These are phyloP conservation scores for Westerdykella aurantiaca DNA, from an alignment of 2,329 filamentous ascomycete species.

Conservation along the genomic window DNA sequence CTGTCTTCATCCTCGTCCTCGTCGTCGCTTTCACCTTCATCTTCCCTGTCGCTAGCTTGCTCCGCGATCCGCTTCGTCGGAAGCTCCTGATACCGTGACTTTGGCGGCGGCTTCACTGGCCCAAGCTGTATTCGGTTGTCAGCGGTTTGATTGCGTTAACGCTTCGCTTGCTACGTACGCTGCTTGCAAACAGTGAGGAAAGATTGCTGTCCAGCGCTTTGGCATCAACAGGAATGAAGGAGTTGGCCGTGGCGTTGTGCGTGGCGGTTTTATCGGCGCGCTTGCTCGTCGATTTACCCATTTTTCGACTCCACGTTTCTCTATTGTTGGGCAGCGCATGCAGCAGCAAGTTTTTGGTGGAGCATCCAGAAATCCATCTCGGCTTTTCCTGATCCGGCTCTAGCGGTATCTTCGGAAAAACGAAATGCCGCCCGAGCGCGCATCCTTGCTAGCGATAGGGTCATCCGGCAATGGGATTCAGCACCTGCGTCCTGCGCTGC, in stretches of 20 bases:
- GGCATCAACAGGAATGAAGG: conserved; percentile 25
- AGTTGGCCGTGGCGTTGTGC: conserved; percentile 9
- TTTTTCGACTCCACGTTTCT: conserved; percentile 5
- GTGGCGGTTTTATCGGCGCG: conserved; percentile 12
- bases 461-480: no score
- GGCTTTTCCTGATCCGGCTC: conserved; percentile 1
- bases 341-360: conserved; percentile 27
- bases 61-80: conserved; percentile 15
- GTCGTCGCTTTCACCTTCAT: conserved; percentile 28
- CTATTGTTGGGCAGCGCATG: not conserved
- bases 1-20: conserved; percentile 32
- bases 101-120: conserved; percentile 36
- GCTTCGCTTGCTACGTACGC: conserved; percentile 22
- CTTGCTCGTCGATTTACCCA: conserved; percentile 32
- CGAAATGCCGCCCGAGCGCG: no score
- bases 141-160: conserved; percentile 1
- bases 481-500: no score
- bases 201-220: conserved; percentile 40
- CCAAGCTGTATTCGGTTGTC: conserved; percentile 22
- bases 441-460: no score
- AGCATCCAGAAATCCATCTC: conserved; percentile 3
- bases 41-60: conserved; percentile 46
- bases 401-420: conserved; percentile 9
- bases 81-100: conserved; percentile 34
- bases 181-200: conserved; percentile 45